Evolutionary conservation across 257 asterid species (phyloP).

Genomic region (Gentiana macrophylla): DNA sequence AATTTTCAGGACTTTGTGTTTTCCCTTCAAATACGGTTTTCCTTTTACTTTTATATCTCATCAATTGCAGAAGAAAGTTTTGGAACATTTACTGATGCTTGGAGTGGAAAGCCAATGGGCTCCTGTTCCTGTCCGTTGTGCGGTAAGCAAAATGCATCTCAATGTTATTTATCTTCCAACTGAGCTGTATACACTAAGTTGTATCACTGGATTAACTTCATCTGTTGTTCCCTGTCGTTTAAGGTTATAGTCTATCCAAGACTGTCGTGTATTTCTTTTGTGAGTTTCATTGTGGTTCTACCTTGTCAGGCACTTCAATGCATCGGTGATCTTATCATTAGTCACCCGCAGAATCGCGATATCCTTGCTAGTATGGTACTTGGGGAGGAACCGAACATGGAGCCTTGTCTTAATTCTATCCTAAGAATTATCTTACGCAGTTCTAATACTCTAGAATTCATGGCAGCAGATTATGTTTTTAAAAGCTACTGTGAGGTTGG

Average conservation of each 20-base stretch:
- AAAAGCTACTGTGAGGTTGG: conserved; percentile 92
- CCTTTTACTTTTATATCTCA: background rate
- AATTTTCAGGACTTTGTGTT: background rate
- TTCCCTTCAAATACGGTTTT: no score
- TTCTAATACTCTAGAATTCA: conserved; percentile 74
- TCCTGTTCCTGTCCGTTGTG: conserved; percentile 82
- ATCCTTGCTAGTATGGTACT: conserved; percentile 69
- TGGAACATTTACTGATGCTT: conserved; percentile 80
- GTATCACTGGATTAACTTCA: background rate
- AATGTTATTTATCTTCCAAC: background rate
- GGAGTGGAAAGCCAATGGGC: conserved; percentile 99
- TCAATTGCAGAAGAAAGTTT: conserved; percentile 59
- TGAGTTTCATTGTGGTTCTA: no score
- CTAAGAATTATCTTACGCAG: conserved; percentile 71
- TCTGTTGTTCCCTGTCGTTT: background rate
- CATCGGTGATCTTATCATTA: conserved; percentile 63
- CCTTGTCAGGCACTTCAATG: conserved; percentile 71
- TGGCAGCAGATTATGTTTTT: conserved; percentile 78
- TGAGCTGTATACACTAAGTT: background rate
- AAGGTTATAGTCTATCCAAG: background rate
- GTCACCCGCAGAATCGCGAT: conserved; percentile 70
- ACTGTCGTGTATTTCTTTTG: background rate
- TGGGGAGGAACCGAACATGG: conserved; percentile 81
- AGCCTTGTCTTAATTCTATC: conserved; percentile 77
- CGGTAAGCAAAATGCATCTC: conserved; percentile 36